Evolutionary conservation across 2,329 filamentous ascomycete species (phyloP), one percentile per base, ranked within the genome.

Genomic region (Aureobasidium sp.): DNA sequence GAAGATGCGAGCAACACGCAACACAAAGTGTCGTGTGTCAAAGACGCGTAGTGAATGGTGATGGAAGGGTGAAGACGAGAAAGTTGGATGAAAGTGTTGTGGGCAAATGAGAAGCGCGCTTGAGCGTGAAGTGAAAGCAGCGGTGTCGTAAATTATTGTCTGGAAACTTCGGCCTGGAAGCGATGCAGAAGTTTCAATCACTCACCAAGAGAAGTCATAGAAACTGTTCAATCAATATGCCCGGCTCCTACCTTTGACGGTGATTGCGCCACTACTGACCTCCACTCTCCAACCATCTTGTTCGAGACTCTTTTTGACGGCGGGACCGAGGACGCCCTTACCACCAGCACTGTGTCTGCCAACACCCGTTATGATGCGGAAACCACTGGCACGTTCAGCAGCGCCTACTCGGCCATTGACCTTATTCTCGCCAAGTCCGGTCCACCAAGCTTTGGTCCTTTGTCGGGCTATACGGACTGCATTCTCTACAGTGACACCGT

Each of bases 231-330:
- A 16, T 47, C 19, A 34, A 6, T 25, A 17, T 17, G 29, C 17
- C 11, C 34, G 38, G 17, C 11, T 49, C 34, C 47, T 53, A 48
- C 90, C 90, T 10, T 73, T 81, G 14, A 96, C 80, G 45, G 83
- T 71, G 62, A 91, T 78, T 32, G 80, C 78, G 0, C 90, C 90
- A 24, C 80, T 83, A 38, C 82, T 78, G 39, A 86, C 77, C 65
- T 89, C 80, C 29, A 93, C 74, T 64, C 80, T 89, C 91, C 91
- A 97, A 0, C 90, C 90, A 56, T 91, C 87, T 39, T 80, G 77
- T 34, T 83, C 76, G 37, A 97, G 72, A 64, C 83, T 84, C 63
- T 81, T 84, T 41, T 79, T 83, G n/a, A 97, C 90, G 14, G 86
- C 86, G 54, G 85, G 85, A 4, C 90, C 85, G 55, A 97, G 68